Conservation (phyloP, 2,329 filamentous ascomycete species). For the Nemania sp. region DNA sequence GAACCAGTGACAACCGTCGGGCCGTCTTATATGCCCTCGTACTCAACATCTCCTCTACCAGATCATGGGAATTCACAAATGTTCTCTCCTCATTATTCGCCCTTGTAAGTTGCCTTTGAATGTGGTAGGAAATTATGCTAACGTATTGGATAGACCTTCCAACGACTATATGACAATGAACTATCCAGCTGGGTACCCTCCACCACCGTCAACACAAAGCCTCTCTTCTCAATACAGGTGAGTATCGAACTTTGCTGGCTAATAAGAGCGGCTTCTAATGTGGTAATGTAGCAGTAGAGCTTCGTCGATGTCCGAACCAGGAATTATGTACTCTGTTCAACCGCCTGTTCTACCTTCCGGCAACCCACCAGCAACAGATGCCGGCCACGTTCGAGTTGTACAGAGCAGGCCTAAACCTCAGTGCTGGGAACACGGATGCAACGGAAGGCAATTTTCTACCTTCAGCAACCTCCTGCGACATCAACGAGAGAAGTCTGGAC, state of each 20-base stretch:
- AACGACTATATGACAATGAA: slow-evolving; percentile 61
- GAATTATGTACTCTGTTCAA: slow-evolving; percentile 60
- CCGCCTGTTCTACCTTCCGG: slow-evolving; percentile 53
- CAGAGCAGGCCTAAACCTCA: slow-evolving; percentile 90
- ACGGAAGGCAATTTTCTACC: slow-evolving; percentile 93
- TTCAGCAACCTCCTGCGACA: slow-evolving; percentile 95
- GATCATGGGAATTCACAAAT: slow-evolving; percentile 54
- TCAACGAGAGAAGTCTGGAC: slow-evolving; percentile 93
- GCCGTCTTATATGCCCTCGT: slow-evolving; percentile 62
- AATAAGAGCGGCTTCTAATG: slow-evolving; percentile 10
- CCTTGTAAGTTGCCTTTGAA: slow-evolving; percentile 42
- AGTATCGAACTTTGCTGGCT: slow-evolving; percentile 27
- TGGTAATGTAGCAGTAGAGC: slow-evolving; percentile 52
- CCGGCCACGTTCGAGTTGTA: slow-evolving; percentile 73
- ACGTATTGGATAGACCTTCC: slow-evolving; percentile 41
- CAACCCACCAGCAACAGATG: slow-evolving; percentile 53
- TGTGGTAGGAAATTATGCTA: slow-evolving; percentile 39
- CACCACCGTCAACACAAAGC: slow-evolving; percentile 47
- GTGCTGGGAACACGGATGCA: slow-evolving; percentile 97
- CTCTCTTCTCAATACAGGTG: slow-evolving; percentile 58
- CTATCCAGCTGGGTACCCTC: slow-evolving; percentile 55
- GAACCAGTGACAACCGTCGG: slow-evolving; percentile 61
- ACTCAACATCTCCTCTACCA: slow-evolving; percentile 59
- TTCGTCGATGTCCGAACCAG: slow-evolving; percentile 56
- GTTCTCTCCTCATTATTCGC: slow-evolving; percentile 49